These are phyloP conservation scores for Starmera stellimalicola DNA, from an alignment of 1,139 yeast species.

Conservation along the genomic window DNA sequence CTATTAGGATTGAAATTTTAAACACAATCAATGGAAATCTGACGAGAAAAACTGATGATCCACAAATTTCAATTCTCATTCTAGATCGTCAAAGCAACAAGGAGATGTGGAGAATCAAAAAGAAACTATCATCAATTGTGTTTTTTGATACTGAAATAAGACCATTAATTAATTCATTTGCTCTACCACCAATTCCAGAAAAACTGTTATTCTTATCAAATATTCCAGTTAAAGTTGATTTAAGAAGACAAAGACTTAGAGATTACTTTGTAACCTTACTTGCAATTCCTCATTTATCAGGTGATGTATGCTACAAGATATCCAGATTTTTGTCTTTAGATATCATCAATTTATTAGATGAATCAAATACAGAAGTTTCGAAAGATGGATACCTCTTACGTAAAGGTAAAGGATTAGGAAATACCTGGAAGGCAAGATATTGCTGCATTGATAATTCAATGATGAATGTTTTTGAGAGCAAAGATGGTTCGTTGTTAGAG, in stretches of 20 bases:
- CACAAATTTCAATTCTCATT: constrained; percentile 50
- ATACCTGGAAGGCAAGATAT: constrained; percentile 65
- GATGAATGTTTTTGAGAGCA: constrained; percentile 51
- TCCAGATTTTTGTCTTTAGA: constrained; percentile 65
- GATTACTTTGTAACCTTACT: constrained; percentile 54
- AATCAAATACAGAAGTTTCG: constrained; percentile 43
- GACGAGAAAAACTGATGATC: constrained; percentile 40
- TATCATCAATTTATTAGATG: constrained; percentile 55
- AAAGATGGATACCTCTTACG: constrained; percentile 67
- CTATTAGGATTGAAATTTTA: constrained; percentile 49
- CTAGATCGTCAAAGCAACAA: constrained; percentile 48
- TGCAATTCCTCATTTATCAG: constrained; percentile 53
- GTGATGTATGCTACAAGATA: constrained; percentile 39
- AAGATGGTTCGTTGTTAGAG: constrained; percentile 52
- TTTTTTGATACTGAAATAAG: constrained; percentile 49
- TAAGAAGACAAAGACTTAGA: constrained; percentile 44
- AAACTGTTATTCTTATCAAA: constrained; percentile 44
- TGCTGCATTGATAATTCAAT: constrained; percentile 61
- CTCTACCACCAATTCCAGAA: constrained; percentile 61
- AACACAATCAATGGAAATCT: constrained; percentile 42
- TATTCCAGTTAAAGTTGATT: constrained; percentile 59
- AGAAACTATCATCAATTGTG: constrained; percentile 45
- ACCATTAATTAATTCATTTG: constrained; percentile 41
- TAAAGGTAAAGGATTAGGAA: constrained; percentile 46
- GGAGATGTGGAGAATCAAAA: constrained; percentile 66